phyloP scores from a whole-genome alignment of 495 filamentous ascomycete genomes.

The Ascobolus immersus region DNA sequence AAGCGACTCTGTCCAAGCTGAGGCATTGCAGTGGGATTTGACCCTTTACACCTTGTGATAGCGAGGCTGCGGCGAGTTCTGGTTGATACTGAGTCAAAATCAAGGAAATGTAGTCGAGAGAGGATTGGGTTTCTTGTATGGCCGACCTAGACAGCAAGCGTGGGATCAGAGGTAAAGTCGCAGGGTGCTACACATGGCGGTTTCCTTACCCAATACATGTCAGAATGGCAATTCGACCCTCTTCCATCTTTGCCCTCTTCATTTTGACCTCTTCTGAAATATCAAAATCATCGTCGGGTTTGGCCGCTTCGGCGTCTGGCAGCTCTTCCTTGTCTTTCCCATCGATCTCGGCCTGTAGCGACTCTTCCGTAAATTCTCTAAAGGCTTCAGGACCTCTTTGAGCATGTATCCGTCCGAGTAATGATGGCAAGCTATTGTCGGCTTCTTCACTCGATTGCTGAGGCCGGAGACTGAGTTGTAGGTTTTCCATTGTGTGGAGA shows the following conservation, averaged over 20 bases:
- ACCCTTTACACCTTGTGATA: conserved; percentile 42
- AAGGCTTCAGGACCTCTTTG: too few relatives aligned
- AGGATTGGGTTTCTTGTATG: neutral
- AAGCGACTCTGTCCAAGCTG: conserved; percentile 41
- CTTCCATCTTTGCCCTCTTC: conserved; percentile 8
- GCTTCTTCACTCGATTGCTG: too few relatives aligned
- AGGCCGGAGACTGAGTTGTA: too few relatives aligned
- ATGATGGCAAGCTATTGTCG: too few relatives aligned
- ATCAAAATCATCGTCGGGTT: neutral
- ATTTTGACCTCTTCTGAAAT: conserved; percentile 5
- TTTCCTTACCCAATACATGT: too few relatives aligned
- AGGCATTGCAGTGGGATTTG: conserved; percentile 47
- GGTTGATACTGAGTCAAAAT: conserved; percentile 53
- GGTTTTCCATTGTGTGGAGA: too few relatives aligned
- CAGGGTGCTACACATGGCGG: too few relatives aligned
- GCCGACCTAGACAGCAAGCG: neutral
- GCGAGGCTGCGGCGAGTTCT: conserved; percentile 35
- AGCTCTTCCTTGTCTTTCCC: neutral
- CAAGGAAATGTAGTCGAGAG: conserved; percentile 65
- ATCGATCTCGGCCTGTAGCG: too few relatives aligned
- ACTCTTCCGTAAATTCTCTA: too few relatives aligned
- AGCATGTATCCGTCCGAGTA: too few relatives aligned
- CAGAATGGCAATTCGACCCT: conserved; percentile 1
- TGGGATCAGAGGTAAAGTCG: neutral
- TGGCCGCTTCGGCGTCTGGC: neutral